Evolutionary conservation across 768 basidiomycete species (phyloP), one percentile per base, ranked within the genome.

Genomic region (Amanita pallidorosea): DNA sequence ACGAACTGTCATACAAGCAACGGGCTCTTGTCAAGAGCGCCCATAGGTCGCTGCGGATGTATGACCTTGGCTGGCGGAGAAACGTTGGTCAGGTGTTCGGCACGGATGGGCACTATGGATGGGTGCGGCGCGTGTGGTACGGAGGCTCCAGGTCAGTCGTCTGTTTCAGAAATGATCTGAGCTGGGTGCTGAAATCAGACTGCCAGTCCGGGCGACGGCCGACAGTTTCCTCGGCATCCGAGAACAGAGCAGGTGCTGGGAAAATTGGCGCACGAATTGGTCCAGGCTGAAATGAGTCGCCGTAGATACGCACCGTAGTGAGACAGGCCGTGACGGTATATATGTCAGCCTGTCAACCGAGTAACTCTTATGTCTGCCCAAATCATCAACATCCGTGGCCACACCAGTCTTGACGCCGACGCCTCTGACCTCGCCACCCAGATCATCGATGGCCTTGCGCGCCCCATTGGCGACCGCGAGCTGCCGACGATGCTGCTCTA

Each of bases 401-500:
- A 66, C 41, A 11, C 64, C 7, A 58, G 5, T 31, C 9, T 63
- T 22, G 61, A 63, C 53, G 64, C 61, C 17, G 37, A 54, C 61
- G 25, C 53, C 61, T n/a, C 57, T 36, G 71, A 73, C 59, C 63
- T 80, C 44, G 58, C 66, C 17, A 60, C 70, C 40, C 63, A 79
- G 41, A 72, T 89, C 44, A 47, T 76, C 37, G 64, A 65, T 22
- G 85, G 86, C 15, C 74, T 90, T 7, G 65, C 64, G 47, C 74
- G 70, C 20, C 76, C 81, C 2, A 53, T 58, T 1, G 77, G 79
- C 44, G 63, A 76, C 55, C 85, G 82, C 63, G 69, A 73, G 23
- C 65, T 96, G 18, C 91, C 93, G 6, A 93, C 90, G 0, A 68
- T 89, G 63, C 73, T 93, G 9, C 72, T 96, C 8, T 97, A 98